Evolutionary conservation across 257 asterid genomes (phyloP), one percentile per base, ranked within the genome.

Genomic region (Solanum sejunctum): DNA sequence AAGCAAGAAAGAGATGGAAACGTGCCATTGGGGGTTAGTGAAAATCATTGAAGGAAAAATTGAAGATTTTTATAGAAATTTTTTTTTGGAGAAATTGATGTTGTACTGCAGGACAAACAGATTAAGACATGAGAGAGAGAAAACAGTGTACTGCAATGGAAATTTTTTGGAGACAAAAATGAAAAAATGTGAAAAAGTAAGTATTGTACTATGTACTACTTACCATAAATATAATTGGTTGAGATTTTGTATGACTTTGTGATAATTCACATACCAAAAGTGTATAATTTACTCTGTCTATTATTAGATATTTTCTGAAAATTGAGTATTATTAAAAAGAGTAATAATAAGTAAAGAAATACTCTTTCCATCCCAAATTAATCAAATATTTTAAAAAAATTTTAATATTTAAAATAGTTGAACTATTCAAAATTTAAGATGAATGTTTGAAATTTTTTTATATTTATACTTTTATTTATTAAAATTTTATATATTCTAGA

Each of bases 1-100:
- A 77, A 64, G 82, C 51, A 69, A 91, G 84, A 79, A 87, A 60
- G 3, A 92, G 87, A 67, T 75, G 63, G 5, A 23, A 78, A 51
- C 93, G 90, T 45, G 93, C 80, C 98, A 95, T 93, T 88, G 73
- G 21, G 3, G 17, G 16, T 70, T 52, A 78, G 64, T 16, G 64
- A 43, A 82, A 77, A 20, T 6, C 61, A 17, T 63, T 81, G 69
- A 16, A 20, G 83, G 12, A 72, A 88, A 20, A 63, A 7, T 47
- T 3, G 28, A 16, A 8, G 82, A 12, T 3, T 2, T 21, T 77
- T 49, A 23, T 49, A 77, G 82, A 75, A 13, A 8, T 73, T 43
- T 15, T 0, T 32, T 67, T 54, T 57, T 57, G 60, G 60, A 72
- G 36, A 73, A 47, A 5, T 73, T 21, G 58, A 52, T 52, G 82